Conservation (phyloP, 768 basidiomycete genomes). For the Candolleomyces aberdarensis region DNA sequence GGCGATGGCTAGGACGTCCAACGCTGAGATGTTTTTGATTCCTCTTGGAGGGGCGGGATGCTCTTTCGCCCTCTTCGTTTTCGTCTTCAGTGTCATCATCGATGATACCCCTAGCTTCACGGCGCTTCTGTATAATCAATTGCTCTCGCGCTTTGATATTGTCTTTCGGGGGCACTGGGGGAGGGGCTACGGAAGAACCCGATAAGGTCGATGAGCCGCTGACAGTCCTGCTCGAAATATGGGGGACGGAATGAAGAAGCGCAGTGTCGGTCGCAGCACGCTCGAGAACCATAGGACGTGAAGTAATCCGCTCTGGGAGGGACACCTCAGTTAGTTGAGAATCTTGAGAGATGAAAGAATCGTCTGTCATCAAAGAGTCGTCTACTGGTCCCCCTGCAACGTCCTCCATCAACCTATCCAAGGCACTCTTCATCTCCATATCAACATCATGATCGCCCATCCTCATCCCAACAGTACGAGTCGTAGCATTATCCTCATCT, state of each 20-base stretch:
- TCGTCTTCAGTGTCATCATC: conserved; percentile 36
- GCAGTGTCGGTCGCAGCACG: conserved; percentile 54
- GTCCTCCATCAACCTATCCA: conserved; percentile 72
- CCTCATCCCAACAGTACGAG: conserved; percentile 26
- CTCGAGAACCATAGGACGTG: conserved; percentile 33
- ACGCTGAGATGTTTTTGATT: conserved; percentile 31
- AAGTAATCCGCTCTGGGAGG: conserved; percentile 6
- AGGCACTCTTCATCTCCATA: conserved; percentile 70
- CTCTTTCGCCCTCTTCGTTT: conserved; percentile 1
- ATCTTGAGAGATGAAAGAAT: conserved; percentile 30
- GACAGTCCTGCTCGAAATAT: conserved; percentile 36
- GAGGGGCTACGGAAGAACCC: conserved; percentile 23
- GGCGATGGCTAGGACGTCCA: conserved; percentile 54
- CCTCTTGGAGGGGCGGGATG: conserved; percentile 12
- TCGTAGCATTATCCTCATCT: not conserved
- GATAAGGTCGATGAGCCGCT: conserved; percentile 37
- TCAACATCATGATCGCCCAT: conserved; percentile 54
- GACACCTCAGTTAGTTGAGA: conserved; percentile 15
- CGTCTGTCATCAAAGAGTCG: conserved; percentile 41
- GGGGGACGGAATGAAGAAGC: conserved; percentile 33
- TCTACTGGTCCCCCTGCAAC: conserved; percentile 44
- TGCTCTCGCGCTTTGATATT: conserved; percentile 65
- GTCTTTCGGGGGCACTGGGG: conserved; percentile 59
- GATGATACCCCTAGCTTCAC: conserved; percentile 56
- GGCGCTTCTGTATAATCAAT: conserved; percentile 66